phyloP scores from a whole-genome alignment of 2,329 filamentous ascomycete genomes.

The Rhinocladiella similis region DNA sequence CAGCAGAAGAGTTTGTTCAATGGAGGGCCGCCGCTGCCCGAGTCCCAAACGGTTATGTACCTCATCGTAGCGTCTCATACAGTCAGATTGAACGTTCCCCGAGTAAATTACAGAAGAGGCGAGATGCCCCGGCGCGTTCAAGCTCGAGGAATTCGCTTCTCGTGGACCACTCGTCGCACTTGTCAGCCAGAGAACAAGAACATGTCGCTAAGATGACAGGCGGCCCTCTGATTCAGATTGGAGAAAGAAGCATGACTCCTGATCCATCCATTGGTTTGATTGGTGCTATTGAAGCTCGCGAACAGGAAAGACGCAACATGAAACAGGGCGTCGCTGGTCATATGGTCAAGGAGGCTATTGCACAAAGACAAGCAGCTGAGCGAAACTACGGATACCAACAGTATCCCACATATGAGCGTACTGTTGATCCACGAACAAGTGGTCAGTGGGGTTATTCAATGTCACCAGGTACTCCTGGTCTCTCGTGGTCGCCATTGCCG shows the following conservation, averaged over 20 bases:
- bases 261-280: constrained; percentile 63
- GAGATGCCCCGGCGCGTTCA: constrained; percentile 34
- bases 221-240: constrained; percentile 70
- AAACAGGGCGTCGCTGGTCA: constrained; percentile 69
- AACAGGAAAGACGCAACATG: constrained; percentile 73
- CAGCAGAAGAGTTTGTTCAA: constrained; percentile 80
- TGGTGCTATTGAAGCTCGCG: constrained; percentile 75
- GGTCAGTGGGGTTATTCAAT: constrained; percentile 12
- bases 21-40: constrained; percentile 64
- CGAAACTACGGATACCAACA: constrained; percentile 30
- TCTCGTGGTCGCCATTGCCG: neutral
- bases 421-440: constrained; percentile 7
- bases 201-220: constrained; percentile 82
- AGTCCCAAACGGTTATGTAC: constrained; percentile 40
- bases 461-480: constrained; percentile 2
- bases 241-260: constrained; percentile 52
- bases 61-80: constrained; percentile 41
- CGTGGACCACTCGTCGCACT: constrained; percentile 55
- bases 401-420: constrained; percentile 2
- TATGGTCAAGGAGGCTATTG: constrained; percentile 71
- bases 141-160: constrained; percentile 36
- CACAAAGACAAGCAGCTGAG: constrained; percentile 59
- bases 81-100: constrained; percentile 27
- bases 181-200: constrained; percentile 87
- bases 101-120: constrained; percentile 24